A percentile compares a stretch with the other conserved stretches of the same genome.
Evolutionary conservation across 306 rosid genomes (phyloP).

Genomic region (Cicer arietinum): DNA sequence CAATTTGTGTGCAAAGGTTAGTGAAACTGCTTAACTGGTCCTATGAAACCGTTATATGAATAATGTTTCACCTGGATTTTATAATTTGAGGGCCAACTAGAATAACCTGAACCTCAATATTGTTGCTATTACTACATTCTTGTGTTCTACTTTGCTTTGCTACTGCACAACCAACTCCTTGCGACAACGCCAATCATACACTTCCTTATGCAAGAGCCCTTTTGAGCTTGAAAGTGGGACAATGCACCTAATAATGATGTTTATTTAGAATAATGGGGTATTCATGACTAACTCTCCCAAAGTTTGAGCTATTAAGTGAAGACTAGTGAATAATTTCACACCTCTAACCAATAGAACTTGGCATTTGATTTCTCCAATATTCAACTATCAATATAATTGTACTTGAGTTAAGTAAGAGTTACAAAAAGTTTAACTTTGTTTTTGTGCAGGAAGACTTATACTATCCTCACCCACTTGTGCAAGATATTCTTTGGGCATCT

Average conservation of each 20-base stretch:
- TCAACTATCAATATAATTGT: slow-evolving; percentile 39
- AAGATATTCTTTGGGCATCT: slow-evolving; percentile 86
- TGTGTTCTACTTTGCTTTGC: slow-evolving; percentile 16
- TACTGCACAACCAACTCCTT: slow-evolving; percentile 17
- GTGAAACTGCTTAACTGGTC: slow-evolving; percentile 45
- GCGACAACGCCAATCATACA: slow-evolving; percentile 5
- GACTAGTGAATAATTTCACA: slow-evolving; percentile 17
- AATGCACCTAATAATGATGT: slow-evolving; percentile 7
- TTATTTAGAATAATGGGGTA: slow-evolving; percentile 20
- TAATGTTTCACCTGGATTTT: slow-evolving; percentile 36
- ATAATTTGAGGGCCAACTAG: neutral
- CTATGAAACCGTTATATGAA: slow-evolving; percentile 7
- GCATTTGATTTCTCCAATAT: slow-evolving; percentile 34
- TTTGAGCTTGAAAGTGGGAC: slow-evolving; percentile 28
- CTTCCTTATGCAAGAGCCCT: neutral
- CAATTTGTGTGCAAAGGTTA: slow-evolving; percentile 86
- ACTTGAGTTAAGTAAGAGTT: slow-evolving; percentile 27
- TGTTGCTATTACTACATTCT: slow-evolving; percentile 30
- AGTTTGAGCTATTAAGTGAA: slow-evolving; percentile 2
- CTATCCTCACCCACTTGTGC: slow-evolving; percentile 87
- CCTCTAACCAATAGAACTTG: slow-evolving; percentile 26
- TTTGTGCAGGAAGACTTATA: slow-evolving; percentile 83
- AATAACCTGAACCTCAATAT: slow-evolving; percentile 18
- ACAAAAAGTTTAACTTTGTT: slow-evolving; percentile 40
- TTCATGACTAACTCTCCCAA: slow-evolving; percentile 1